These are phyloP conservation scores for Byssothecium circinans DNA, from an alignment of 2,329 filamentous ascomycete genomes.

Conservation along the genomic window DNA sequence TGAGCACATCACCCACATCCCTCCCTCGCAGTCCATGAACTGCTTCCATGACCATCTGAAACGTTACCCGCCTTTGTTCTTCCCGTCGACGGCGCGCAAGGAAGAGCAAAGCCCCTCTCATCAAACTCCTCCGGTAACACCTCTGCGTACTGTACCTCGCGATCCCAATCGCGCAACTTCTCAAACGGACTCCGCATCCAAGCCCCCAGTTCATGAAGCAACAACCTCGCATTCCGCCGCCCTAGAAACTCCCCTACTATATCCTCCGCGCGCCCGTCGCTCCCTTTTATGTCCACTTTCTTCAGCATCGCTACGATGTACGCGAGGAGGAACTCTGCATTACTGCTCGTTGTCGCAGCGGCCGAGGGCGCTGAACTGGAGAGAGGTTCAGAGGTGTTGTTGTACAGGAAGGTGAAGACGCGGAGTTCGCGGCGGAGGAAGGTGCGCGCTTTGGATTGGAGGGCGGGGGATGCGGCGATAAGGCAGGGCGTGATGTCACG, in stretches of 20 bases:
- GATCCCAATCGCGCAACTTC: slow-evolving; percentile 76
- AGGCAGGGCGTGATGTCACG: slow-evolving; percentile 69
- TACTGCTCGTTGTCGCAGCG: slow-evolving; percentile 54
- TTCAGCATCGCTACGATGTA: slow-evolving; percentile 84
- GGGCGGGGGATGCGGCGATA: slow-evolving; percentile 65
- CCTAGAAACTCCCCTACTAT: slow-evolving; percentile 79
- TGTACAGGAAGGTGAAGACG: slow-evolving; percentile 74
- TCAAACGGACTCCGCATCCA: slow-evolving; percentile 82
- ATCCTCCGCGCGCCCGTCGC: slow-evolving; percentile 75
- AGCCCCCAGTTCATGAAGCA: slow-evolving; percentile 80
- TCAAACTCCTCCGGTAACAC: slow-evolving; percentile 9
- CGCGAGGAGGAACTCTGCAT: slow-evolving; percentile 82
- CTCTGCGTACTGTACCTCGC: slow-evolving; percentile 69
- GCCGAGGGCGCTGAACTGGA: slow-evolving; percentile 17
- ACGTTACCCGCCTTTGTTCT: too few relatives aligned
- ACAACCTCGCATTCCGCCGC: slow-evolving; percentile 68
- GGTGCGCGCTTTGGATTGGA: slow-evolving; percentile 74
- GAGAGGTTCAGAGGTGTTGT: too few relatives aligned
- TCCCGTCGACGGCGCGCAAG: too few relatives aligned
- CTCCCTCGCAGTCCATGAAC: too few relatives aligned
- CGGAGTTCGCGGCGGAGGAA: slow-evolving; percentile 84
- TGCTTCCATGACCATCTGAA: too few relatives aligned
- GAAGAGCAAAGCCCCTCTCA: background rate
- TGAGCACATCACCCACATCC: too few relatives aligned
- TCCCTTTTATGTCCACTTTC: slow-evolving; percentile 78